phyloP scores from a whole-genome alignment of 1,284 basidiomycete genomes.

The Cerioporus squamosus region DNA sequence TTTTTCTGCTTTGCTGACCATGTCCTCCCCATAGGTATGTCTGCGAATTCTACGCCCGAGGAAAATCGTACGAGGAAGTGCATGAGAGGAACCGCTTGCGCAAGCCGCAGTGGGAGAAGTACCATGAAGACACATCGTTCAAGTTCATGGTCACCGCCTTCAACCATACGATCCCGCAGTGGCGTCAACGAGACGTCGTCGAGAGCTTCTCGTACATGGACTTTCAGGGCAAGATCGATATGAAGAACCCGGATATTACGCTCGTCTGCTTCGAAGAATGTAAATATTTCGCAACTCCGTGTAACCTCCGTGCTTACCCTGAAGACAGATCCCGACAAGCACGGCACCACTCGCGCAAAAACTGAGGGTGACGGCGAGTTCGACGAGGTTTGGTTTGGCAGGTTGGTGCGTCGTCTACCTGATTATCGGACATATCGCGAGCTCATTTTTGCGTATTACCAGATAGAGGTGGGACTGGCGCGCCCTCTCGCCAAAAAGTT shows the following conservation, averaged over 20 bases:
- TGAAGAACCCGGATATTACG: slow-evolving; percentile 82
- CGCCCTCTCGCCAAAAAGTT: slow-evolving; percentile 71
- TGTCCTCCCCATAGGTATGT: slow-evolving; percentile 57
- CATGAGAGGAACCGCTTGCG: slow-evolving; percentile 60
- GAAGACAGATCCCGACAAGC: slow-evolving; percentile 51
- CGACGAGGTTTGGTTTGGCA: slow-evolving; percentile 78
- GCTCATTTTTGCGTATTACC: slow-evolving; percentile 29
- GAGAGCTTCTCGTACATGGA: slow-evolving; percentile 88
- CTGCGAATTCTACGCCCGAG: slow-evolving; percentile 78
- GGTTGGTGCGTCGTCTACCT: slow-evolving; percentile 69
- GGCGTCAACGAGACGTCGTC: slow-evolving; percentile 70
- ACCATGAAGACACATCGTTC: slow-evolving; percentile 73
- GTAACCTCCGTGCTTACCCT: not conserved
- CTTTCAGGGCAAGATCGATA: slow-evolving; percentile 81
- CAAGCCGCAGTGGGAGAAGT: slow-evolving; percentile 60
- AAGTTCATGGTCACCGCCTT: slow-evolving; percentile 81
- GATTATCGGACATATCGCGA: not conserved
- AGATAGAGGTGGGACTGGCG: slow-evolving; percentile 79
- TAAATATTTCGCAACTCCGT: slow-evolving; percentile 39
- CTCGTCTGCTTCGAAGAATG: slow-evolving; percentile 93
- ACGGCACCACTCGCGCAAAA: slow-evolving; percentile 47
- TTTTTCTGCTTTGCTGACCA: slow-evolving; percentile 5
- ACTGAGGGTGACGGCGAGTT: slow-evolving; percentile 72
- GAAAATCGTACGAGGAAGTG: slow-evolving; percentile 69
- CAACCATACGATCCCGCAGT: slow-evolving; percentile 75